Conservation (phyloP, 371 early-diverging fungal genomes). For the Mucor indicus region DNA sequence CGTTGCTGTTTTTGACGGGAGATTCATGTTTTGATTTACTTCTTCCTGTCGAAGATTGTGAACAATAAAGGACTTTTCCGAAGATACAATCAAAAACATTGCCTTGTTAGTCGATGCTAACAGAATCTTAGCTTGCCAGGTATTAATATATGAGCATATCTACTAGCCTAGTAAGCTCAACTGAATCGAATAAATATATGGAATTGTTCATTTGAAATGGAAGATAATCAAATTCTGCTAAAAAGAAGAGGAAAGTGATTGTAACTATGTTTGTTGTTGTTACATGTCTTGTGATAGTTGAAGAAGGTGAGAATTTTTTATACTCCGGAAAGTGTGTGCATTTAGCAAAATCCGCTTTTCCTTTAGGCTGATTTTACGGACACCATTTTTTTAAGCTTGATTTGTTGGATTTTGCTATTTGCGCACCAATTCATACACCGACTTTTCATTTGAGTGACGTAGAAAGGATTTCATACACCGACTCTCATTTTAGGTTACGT, state of each 20-base stretch:
- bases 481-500: too few species aligned
- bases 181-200: conserved; percentile 6
- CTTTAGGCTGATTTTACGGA: conserved; percentile 2
- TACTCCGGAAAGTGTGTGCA: too few species aligned
- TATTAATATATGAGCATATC: conserved; percentile 5
- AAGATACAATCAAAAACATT: conserved; percentile 5
- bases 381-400: conserved; percentile 1
- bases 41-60: conserved; percentile 4
- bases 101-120: conserved; percentile 4
- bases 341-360: conserved; percentile 4
- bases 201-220: conserved; percentile 4
- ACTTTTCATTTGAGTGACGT: too few species aligned
- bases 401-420: too few species aligned
- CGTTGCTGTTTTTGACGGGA: conserved; percentile 7
- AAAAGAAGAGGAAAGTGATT: conserved; percentile 4
- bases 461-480: too few species aligned
- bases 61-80: conserved; percentile 6
- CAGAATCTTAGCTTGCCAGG: conserved; percentile 2
- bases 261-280: too few species aligned
- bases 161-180: conserved; percentile 5
- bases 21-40: conserved; percentile 4
- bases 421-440: too few species aligned
- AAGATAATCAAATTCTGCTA: conserved; percentile 3
- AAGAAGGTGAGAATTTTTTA: too few species aligned
- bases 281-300: too few species aligned